phyloP scores from a whole-genome alignment of 495 filamentous ascomycete genomes.

The Penicillium cataractarum region DNA sequence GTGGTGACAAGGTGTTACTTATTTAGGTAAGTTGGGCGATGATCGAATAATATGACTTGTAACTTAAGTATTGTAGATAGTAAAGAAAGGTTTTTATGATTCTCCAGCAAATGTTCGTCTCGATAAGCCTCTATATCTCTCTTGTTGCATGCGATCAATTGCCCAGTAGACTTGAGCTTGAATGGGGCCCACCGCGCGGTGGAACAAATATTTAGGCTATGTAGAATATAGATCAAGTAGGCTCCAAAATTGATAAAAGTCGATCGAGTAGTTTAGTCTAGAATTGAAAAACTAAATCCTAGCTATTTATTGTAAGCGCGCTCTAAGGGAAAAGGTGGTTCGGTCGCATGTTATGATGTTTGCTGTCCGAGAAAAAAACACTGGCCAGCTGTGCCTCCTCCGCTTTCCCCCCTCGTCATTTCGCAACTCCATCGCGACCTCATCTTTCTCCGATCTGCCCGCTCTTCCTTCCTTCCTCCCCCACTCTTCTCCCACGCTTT shows the following conservation, averaged over 20 bases:
- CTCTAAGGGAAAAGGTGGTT: constrained; percentile 4
- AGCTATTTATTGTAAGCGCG: too few species aligned
- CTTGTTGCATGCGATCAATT: constrained; percentile 1
- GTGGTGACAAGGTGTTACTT: too few species aligned
- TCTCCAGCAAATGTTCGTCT: not conserved
- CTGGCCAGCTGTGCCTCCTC: constrained; percentile 16
- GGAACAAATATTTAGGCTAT: constrained; percentile 1
- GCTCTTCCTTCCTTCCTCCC: constrained; percentile 10
- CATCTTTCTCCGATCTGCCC: constrained; percentile 13
- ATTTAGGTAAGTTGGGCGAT: too few species aligned
- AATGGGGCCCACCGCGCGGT: constrained; percentile 2
- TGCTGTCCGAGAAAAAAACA: constrained; percentile 18
- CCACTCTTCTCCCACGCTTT: constrained; percentile 11
- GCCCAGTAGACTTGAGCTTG: not conserved
- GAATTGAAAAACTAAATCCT: too few species aligned
- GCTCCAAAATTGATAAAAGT: not conserved
- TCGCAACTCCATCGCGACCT: constrained; percentile 22
- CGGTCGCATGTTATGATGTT: too few species aligned
- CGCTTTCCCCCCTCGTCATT: constrained; percentile 29
- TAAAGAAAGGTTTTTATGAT: too few species aligned
- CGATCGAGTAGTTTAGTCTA: not conserved
- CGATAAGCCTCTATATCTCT: not conserved
- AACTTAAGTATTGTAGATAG: too few species aligned
- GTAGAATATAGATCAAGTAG: not conserved
- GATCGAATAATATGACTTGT: too few species aligned